A percentile compares a stretch with the other conserved stretches of the same genome.
Conservation (phyloP, 169 alveolate species). For the Eimeria sp. region DNA sequence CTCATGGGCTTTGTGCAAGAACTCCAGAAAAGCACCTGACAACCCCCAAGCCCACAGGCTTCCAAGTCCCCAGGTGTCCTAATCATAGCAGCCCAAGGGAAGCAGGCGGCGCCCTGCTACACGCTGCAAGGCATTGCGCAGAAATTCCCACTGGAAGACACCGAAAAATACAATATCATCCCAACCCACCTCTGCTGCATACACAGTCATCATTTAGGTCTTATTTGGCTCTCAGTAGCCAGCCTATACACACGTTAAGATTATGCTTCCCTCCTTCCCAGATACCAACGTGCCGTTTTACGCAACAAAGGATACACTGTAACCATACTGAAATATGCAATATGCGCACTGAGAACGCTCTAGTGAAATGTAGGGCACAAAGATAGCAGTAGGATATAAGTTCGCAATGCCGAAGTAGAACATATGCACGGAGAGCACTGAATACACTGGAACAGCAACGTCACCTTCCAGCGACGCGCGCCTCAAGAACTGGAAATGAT, state of each 20-base stretch:
- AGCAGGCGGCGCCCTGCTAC: not conserved
- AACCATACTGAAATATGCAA: not conserved
- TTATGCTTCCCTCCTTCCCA: not conserved
- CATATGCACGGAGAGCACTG: not conserved
- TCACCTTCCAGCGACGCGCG: not conserved
- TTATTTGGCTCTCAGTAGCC: not conserved
- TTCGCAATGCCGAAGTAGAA: not conserved
- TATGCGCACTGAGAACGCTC: not conserved
- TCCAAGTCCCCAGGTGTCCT: not conserved
- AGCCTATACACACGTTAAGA: not conserved
- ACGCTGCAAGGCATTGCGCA: not conserved
- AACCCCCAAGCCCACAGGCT: not conserved
- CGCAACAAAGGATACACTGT: not conserved
- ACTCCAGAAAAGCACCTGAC: not conserved
- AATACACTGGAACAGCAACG: not conserved
- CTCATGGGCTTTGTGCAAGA: not conserved
- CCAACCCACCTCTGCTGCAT: not conserved
- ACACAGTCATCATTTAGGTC: not conserved
- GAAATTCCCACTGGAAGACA: not conserved
- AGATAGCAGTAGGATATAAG: not conserved
- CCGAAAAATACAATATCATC: not conserved
- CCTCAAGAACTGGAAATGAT: not conserved
- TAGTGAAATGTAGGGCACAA: not conserved
- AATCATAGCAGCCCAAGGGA: not conserved
- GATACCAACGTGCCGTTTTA: not conserved